phyloP scores from a whole-genome alignment of 2,329 filamentous ascomycete species.

The Alternaria arbusti region DNA sequence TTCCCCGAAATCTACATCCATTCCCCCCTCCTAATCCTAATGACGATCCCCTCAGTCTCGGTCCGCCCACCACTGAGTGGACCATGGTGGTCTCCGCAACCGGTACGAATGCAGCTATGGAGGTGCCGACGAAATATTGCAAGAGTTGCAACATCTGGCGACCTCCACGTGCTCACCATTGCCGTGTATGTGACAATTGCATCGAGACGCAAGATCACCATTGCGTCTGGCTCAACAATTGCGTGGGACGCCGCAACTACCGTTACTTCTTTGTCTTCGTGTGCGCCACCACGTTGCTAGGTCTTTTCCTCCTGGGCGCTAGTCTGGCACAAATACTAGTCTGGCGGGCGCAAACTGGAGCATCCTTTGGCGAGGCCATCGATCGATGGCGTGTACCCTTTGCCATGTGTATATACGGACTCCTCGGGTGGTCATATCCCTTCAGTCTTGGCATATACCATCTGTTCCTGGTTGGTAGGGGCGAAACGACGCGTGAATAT shows the following conservation, averaged over 20 bases:
- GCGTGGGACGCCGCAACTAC: constrained; percentile 95
- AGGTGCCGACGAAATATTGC: constrained; percentile 97
- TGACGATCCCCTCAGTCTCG: constrained; percentile 80
- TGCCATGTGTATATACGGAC: constrained; percentile 84
- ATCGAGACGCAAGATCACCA: constrained; percentile 97
- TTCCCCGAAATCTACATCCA: constrained; percentile 88
- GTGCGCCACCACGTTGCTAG: constrained; percentile 75
- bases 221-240: constrained; percentile 99
- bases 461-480: constrained; percentile 85
- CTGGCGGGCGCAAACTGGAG: constrained; percentile 67
- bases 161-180: constrained; percentile 93
- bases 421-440: constrained; percentile 79
- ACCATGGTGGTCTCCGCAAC: constrained; percentile 84
- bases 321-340: constrained; percentile 81
- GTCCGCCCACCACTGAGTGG: constrained; percentile 92
- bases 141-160: constrained; percentile 98
- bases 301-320: constrained; percentile 76
- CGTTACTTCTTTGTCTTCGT: constrained; percentile 97
- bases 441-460: constrained; percentile 86
- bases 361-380: constrained; percentile 73
- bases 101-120: constrained; percentile 82
- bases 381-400: constrained; percentile 79
- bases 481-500: constrained; percentile 95
- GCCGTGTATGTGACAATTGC: constrained; percentile 95
- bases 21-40: constrained; percentile 78